Evolutionary conservation across 2,329 filamentous ascomycete genomes (phyloP).

Genomic region (Aschersonia sp.): DNA sequence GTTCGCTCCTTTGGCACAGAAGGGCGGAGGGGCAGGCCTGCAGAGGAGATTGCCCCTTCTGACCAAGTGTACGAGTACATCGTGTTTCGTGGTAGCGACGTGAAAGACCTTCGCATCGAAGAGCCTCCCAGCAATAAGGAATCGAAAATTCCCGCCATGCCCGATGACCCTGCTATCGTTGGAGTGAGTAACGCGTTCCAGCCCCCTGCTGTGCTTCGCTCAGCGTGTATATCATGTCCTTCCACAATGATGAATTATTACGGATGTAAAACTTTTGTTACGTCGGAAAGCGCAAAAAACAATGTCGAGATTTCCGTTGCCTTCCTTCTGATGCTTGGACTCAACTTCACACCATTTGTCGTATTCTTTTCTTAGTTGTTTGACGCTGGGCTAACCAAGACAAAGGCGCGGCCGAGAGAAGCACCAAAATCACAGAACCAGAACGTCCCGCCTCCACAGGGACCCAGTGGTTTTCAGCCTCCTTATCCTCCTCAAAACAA

Average conservation of each 20-base stretch:
- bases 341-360: slow-evolving; percentile 6
- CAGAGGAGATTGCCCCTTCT: slow-evolving; percentile 71
- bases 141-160: slow-evolving; percentile 62
- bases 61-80: slow-evolving; percentile 96
- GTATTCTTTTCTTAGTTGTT: background rate
- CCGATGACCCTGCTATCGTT: slow-evolving; percentile 91
- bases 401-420: slow-evolving; percentile 25
- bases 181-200: slow-evolving; percentile 56
- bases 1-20: slow-evolving; percentile 91
- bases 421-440: slow-evolving; percentile 17
- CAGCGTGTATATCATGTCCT: slow-evolving; percentile 4
- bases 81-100: slow-evolving; percentile 93
- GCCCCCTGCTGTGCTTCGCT: background rate
- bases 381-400: slow-evolving; percentile 9
- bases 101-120: slow-evolving; percentile 93
- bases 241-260: slow-evolving; percentile 78
- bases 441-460: slow-evolving; percentile 15
- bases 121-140: slow-evolving; percentile 63
- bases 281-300: slow-evolving; percentile 87
- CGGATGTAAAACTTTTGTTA: slow-evolving; percentile 83
- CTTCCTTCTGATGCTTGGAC: slow-evolving; percentile 81
- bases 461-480: slow-evolving; percentile 24
- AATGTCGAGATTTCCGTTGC: slow-evolving; percentile 99
- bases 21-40: slow-evolving; percentile 63
- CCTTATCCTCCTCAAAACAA: slow-evolving; percentile 28